Evolutionary conservation across 441 rosid species (phyloP).

Genomic region (Gossypium davidsonii): DNA sequence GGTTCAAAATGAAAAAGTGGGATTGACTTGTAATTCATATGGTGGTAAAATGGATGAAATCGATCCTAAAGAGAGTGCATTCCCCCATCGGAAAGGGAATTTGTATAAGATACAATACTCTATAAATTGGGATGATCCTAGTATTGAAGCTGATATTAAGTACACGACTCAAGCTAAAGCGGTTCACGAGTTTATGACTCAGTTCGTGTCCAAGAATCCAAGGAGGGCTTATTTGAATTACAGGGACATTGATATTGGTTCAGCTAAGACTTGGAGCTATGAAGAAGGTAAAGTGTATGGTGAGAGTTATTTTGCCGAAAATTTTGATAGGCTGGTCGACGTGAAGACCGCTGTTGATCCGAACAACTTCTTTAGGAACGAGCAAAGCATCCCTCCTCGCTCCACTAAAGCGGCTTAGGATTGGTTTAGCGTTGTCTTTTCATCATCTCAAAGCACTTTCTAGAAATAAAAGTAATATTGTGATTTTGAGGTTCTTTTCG

Average conservation of each 20-base stretch:
- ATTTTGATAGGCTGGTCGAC: conserved; percentile 32
- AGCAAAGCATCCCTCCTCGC: conserved; percentile 58
- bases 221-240: conserved; percentile 53
- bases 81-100: conserved; percentile 48
- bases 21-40: conserved; percentile 46
- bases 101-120: conserved; percentile 55
- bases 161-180: conserved; percentile 27
- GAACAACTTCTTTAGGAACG: conserved; percentile 51
- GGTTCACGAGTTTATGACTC: conserved; percentile 42
- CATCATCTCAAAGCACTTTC: too few relatives aligned
- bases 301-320: background rate
- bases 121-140: conserved; percentile 34
- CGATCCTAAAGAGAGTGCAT: conserved; percentile 32
- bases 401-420: conserved; percentile 14
- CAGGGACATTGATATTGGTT: conserved; percentile 59
- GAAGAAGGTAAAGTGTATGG: conserved; percentile 34
- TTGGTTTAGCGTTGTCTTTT: too few relatives aligned
- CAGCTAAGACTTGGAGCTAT: conserved; percentile 24
- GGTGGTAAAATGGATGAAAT: conserved; percentile 52
- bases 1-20: conserved; percentile 34
- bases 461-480: background rate
- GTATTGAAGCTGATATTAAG: conserved; percentile 10
- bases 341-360: conserved; percentile 62
- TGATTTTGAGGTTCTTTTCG: too few relatives aligned
- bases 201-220: conserved; percentile 51